These are phyloP conservation scores for Amaranthus hypochondriacus DNA, from an alignment of 148 eudicot genomes.

Conservation along the genomic window DNA sequence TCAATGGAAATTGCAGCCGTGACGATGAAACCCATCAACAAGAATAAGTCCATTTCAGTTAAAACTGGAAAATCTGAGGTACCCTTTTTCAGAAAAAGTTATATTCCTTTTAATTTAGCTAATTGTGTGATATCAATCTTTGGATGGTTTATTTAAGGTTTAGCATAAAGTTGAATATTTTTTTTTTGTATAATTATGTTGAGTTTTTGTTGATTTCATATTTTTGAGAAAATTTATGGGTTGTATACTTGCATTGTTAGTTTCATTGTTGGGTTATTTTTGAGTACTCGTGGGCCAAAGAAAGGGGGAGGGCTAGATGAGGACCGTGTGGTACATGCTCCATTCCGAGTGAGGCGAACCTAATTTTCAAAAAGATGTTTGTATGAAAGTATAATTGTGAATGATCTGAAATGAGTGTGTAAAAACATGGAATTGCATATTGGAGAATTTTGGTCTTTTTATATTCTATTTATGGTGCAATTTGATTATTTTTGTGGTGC, in stretches of 20 bases:
- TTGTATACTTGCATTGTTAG: neutral
- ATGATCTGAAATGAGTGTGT: too few relatives aligned
- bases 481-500: too few relatives aligned
- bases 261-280: neutral
- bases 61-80: slow-evolving; percentile 53
- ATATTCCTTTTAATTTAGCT: slow-evolving; percentile 1
- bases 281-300: too few relatives aligned
- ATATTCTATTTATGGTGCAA: too few relatives aligned
- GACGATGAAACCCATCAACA: slow-evolving; percentile 30
- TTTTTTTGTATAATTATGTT: slow-evolving; percentile 11
- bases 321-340: too few relatives aligned
- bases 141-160: neutral
- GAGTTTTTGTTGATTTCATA: neutral
- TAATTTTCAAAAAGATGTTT: too few relatives aligned
- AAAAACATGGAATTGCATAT: too few relatives aligned
- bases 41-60: slow-evolving; percentile 30
- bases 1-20: slow-evolving; percentile 26
- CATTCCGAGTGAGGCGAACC: too few relatives aligned
- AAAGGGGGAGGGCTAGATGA: too few relatives aligned
- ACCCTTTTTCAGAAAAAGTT: slow-evolving; percentile 15
- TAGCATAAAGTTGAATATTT: neutral
- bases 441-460: too few relatives aligned
- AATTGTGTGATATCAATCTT: neutral
- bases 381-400: too few relatives aligned
- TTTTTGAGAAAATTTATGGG: neutral